Evolutionary conservation across 2,329 filamentous ascomycete genomes (phyloP), one percentile per base, ranked within the genome.

Genomic region (Paradendryphiella salina): DNA sequence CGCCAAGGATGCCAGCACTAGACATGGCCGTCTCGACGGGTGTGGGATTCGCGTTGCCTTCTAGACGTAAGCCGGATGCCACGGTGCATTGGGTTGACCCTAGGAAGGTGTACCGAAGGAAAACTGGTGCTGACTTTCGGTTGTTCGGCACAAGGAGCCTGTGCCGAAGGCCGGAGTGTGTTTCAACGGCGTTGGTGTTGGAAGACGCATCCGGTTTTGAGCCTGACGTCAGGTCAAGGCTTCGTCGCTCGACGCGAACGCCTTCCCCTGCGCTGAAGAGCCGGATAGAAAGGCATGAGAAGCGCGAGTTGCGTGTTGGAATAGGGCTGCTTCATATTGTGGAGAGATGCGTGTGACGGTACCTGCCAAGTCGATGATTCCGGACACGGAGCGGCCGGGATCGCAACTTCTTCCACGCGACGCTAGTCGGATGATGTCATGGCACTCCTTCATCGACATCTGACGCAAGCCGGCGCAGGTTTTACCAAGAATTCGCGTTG

Each of bases 291-390:
- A 26, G 23, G 23, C 23, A 26, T 26, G 23, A 6, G 6, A 26
- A 26, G 23, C 23, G 23, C 23, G 23, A 2, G 23, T 26, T 20
- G 39, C 26, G 35, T 38, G 21, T 23, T 20, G 23, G 2, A 6
- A 26, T 10, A 26, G 23, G 23, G 23, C 23, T 26, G 5, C 15
- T 38, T 34, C 5, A n/a, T n/a, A 21, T 26, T 35, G 45, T 23
- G 15, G 29, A 29, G 33, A 10, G 20, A 44, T 39, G 36, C 15
- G 10, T 47, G 23, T 29, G 14, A 5, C 20, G 39, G 53, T 56
- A 39, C 55, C 52, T 58, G 57, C 57, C 57, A 60, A 60, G 57
- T 33, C 34, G 47, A 46, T 53, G 34, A 29, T 29, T 40, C 17
- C 34, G 18, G 45, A 31, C 36, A 33, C 28, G 23, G 23, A 45